Conservation (phyloP, 108 stramenopile genomes). For the Thalassiosira profunda region DNA sequence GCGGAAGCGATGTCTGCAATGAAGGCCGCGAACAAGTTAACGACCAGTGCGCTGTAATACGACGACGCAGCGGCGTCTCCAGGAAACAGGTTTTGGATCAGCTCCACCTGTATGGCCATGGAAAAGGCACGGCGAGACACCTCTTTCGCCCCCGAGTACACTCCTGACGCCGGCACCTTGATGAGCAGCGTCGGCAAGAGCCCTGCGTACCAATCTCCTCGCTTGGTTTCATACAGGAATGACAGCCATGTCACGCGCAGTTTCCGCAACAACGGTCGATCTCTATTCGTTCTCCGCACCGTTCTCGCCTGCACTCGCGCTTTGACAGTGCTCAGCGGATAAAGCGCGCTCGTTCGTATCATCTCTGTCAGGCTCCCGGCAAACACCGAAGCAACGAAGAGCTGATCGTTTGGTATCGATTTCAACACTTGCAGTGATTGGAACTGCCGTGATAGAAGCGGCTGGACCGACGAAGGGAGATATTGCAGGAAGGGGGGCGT, state of each 20-base stretch:
- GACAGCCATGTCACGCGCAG: conserved; percentile 47
- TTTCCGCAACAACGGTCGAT: conserved; percentile 35
- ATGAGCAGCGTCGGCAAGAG: conserved; percentile 70
- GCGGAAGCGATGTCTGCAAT: conserved; percentile 79
- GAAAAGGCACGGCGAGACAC: conserved; percentile 64
- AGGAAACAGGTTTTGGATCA: neutral
- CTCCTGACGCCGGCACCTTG: conserved; percentile 81
- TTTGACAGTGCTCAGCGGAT: conserved; percentile 83
- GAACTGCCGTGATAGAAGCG: conserved; percentile 29
- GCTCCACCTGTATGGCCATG: conserved; percentile 35
- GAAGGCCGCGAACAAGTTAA: conserved; percentile 49
- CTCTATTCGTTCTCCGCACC: conserved; percentile 17
- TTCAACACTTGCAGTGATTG: conserved; percentile 55
- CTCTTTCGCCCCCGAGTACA: conserved; percentile 83
- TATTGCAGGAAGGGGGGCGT: conserved; percentile 39
- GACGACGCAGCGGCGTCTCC: conserved; percentile 1
- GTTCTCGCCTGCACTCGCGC: conserved; percentile 68
- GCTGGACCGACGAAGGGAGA: conserved; percentile 40
- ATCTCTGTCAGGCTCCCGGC: conserved; percentile 80
- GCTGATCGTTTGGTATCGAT: conserved; percentile 69
- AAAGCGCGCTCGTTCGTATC: conserved; percentile 64
- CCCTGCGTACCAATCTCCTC: conserved; percentile 80
- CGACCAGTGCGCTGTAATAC: conserved; percentile 31
- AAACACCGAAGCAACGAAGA: conserved; percentile 67
- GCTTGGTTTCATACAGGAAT: conserved; percentile 48